These are phyloP conservation scores for Vitis cinerea DNA, from an alignment of 164 flowering plant genomes.

Conservation along the genomic window DNA sequence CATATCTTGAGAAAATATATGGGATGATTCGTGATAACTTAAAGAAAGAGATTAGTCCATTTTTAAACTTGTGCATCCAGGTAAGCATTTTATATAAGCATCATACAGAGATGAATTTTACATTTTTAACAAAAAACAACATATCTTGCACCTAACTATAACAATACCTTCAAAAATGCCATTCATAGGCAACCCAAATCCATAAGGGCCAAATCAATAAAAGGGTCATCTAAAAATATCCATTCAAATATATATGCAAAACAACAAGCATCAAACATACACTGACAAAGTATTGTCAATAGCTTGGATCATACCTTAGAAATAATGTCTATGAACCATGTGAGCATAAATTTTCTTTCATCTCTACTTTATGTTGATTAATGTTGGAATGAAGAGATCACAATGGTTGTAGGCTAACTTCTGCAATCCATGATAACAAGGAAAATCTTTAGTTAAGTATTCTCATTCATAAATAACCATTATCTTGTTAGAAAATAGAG, in stretches of 20 bases:
- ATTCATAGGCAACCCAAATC: conserved; percentile 69
- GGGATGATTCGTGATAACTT: conserved; percentile 81
- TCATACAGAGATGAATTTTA: not conserved
- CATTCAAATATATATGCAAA: conserved; percentile 58
- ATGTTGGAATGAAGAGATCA: not conserved
- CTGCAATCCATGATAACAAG: conserved; percentile 43
- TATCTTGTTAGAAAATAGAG: too few relatives aligned
- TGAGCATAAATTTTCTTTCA: conserved; percentile 24
- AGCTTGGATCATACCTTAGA: conserved; percentile 44
- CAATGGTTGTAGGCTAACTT: conserved; percentile 1
- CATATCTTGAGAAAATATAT: conserved; percentile 82
- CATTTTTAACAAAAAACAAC: not conserved
- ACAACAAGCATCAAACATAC: conserved; percentile 64
- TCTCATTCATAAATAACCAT: conserved; percentile 55
- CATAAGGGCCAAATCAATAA: conserved; percentile 51
- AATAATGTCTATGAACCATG: conserved; percentile 51
- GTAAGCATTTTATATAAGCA: conserved; percentile 23
- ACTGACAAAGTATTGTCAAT: conserved; percentile 75
- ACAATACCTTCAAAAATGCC: conserved; percentile 8
- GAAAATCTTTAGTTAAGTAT: conserved; percentile 72
- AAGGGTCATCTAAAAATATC: conserved; percentile 62
- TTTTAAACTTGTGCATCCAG: conserved; percentile 72
- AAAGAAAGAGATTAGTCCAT: conserved; percentile 79
- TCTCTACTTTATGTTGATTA: not conserved
- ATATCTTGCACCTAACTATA: not conserved